These are phyloP conservation scores for Turritis glabra DNA, from an alignment of 345 rosid genomes.

Conservation along the genomic window DNA sequence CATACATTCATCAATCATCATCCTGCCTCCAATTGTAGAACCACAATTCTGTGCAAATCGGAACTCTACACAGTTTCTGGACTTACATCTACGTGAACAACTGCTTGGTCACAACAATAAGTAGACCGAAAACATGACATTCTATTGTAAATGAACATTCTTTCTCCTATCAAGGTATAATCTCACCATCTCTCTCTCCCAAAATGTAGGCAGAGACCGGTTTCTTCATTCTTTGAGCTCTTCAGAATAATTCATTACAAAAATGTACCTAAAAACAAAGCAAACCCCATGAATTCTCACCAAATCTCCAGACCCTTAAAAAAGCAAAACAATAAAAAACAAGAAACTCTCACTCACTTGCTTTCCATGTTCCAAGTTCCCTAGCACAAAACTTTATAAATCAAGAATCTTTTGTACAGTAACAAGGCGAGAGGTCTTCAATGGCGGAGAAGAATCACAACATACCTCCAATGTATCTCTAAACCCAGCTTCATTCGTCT, in stretches of 20 bases:
- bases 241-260: slow-evolving; percentile 27
- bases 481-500: slow-evolving; percentile 60
- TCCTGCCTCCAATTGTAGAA: background rate
- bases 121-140: background rate
- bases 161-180: background rate
- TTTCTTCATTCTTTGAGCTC: slow-evolving; percentile 23
- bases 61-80: background rate
- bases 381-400: slow-evolving; percentile 27
- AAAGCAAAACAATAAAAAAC: background rate
- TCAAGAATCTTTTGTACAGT: slow-evolving; percentile 45
- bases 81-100: background rate
- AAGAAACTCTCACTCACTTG: slow-evolving; percentile 20
- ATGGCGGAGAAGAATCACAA: slow-evolving; percentile 66
- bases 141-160: slow-evolving; percentile 23
- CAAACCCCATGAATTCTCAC: slow-evolving; percentile 16
- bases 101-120: background rate
- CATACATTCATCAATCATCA: background rate
- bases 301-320: background rate
- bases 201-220: slow-evolving; percentile 20
- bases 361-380: slow-evolving; percentile 10
- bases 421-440: slow-evolving; percentile 65
- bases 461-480: slow-evolving; percentile 60
- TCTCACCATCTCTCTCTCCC: background rate
- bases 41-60: slow-evolving; percentile 8
- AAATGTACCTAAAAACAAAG: slow-evolving; percentile 39